These are phyloP conservation scores for Dactylellina leptospora DNA, from an alignment of 2,329 filamentous ascomycete species.

Conservation along the genomic window DNA sequence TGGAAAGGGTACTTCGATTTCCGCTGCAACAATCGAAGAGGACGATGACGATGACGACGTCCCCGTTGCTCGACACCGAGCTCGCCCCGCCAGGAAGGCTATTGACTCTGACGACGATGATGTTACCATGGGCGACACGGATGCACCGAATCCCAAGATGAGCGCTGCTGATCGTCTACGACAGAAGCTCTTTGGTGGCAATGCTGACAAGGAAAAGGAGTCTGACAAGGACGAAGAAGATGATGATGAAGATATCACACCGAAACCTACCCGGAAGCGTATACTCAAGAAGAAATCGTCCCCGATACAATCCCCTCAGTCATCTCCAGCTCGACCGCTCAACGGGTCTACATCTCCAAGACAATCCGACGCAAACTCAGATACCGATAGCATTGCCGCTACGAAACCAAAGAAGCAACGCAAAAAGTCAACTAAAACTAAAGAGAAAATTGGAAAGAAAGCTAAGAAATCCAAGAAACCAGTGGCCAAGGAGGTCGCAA, in stretches of 20 bases:
- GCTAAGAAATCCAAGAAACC: slow-evolving; percentile 63
- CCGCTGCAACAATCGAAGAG: slow-evolving; percentile 1
- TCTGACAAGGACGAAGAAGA: slow-evolving; percentile 60
- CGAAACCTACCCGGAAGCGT: slow-evolving; percentile 62
- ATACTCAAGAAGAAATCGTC: slow-evolving; percentile 57
- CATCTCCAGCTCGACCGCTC: slow-evolving; percentile 56
- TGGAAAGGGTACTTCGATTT: slow-evolving; percentile 2
- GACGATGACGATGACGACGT: slow-evolving; percentile 50
- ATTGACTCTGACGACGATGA: slow-evolving; percentile 21
- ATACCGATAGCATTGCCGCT: slow-evolving; percentile 21
- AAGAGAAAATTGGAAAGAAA: slow-evolving; percentile 56
- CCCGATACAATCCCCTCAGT: slow-evolving; percentile 32
- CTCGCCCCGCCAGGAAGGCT: slow-evolving; percentile 18
- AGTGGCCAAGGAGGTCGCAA: slow-evolving; percentile 55
- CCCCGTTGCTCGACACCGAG: slow-evolving; percentile 19
- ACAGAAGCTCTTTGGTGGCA: slow-evolving; percentile 10
- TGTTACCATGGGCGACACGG: slow-evolving; percentile 15
- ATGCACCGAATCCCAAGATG: slow-evolving; percentile 12
- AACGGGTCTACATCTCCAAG: slow-evolving; percentile 59
- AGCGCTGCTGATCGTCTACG: slow-evolving; percentile 37
- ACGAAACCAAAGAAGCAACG: slow-evolving; percentile 42
- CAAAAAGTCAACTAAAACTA: slow-evolving; percentile 58
- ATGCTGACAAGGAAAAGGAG: not conserved
- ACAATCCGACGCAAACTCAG: slow-evolving; percentile 52
- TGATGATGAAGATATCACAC: slow-evolving; percentile 61